A percentile compares a stretch with the other conserved stretches of the same genome.
Conservation (phyloP, 202 grass and related monocot species). For the Carex sylvatica region DNA sequence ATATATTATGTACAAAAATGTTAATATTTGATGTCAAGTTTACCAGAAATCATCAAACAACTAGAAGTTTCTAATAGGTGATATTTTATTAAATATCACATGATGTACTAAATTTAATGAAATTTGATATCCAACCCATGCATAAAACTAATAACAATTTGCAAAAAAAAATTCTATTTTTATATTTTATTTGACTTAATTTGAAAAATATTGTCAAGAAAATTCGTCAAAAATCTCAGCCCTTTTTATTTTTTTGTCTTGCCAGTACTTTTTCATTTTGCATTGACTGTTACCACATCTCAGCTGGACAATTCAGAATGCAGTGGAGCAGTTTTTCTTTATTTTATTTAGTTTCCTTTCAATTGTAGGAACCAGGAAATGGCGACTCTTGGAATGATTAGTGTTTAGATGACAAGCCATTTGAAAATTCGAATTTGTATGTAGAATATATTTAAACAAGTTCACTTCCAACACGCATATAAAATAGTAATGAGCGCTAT, state of each 20-base stretch:
- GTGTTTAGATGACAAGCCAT: conserved; percentile 4
- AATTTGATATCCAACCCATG: neutral
- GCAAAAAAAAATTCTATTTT: neutral
- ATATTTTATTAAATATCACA: neutral
- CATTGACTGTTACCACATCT: neutral
- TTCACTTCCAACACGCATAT: neutral
- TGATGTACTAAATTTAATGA: neutral
- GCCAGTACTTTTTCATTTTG: neutral
- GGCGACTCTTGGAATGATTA: conserved; percentile 1
- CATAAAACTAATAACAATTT: no score
- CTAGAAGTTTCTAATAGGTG: neutral
- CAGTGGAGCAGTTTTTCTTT: conserved; percentile 13
- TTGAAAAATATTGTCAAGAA: neutral
- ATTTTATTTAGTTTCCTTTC: conserved; percentile 12
- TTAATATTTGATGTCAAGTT: neutral
- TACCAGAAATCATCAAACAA: neutral
- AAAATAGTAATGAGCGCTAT: neutral
- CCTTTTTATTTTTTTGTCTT: neutral
- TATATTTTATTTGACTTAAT: neutral
- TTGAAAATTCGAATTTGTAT: conserved; percentile 7
- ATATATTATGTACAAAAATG: neutral
- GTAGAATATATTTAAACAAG: neutral
- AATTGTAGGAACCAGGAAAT: conserved; percentile 9
- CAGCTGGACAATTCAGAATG: neutral
- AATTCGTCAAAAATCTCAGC: neutral